phyloP scores from a whole-genome alignment of 495 filamentous ascomycete species.

The Talaromyces thailandensis region DNA sequence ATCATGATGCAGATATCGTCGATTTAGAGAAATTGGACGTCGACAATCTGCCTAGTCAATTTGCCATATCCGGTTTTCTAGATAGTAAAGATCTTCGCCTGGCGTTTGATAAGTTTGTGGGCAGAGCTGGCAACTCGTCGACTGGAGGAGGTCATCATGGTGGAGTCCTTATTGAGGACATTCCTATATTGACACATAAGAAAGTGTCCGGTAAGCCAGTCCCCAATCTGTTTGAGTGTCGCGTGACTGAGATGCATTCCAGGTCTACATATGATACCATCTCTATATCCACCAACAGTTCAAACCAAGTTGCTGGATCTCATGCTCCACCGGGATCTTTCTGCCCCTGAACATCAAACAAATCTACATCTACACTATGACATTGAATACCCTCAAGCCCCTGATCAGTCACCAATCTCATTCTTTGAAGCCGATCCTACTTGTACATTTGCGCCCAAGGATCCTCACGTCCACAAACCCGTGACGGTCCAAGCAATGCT shows the following conservation, averaged over 20 bases:
- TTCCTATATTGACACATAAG: constrained; percentile 37
- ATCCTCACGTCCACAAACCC: constrained; percentile 58
- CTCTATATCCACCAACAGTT: constrained; percentile 54
- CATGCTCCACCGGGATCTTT: constrained; percentile 73
- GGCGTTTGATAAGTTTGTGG: constrained; percentile 25
- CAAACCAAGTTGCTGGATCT: constrained; percentile 59
- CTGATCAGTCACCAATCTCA: constrained; percentile 16
- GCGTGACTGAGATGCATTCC: neutral
- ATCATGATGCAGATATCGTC: constrained; percentile 37
- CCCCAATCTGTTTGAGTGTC: neutral
- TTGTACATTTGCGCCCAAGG: constrained; percentile 47
- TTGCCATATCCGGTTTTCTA: constrained; percentile 22
- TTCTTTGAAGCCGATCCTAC: constrained; percentile 41
- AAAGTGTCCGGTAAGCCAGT: constrained; percentile 25
- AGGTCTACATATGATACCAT: constrained; percentile 72
- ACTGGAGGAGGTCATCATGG: constrained; percentile 12
- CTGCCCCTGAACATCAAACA: constrained; percentile 64
- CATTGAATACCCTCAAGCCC: constrained; percentile 52
- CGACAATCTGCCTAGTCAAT: constrained; percentile 17
- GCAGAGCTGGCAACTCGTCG: neutral
- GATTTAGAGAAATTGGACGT: constrained; percentile 34
- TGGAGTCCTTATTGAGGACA: constrained; percentile 24
- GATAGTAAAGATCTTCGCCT: constrained; percentile 22
- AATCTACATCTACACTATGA: constrained; percentile 81
- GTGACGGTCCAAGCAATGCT: constrained; percentile 57